Percentiles rank a stretch among this genome's conserved stretches.
Conservation (phyloP, 805 yeast genomes). For the Tetrapisispora fleetii region DNA sequence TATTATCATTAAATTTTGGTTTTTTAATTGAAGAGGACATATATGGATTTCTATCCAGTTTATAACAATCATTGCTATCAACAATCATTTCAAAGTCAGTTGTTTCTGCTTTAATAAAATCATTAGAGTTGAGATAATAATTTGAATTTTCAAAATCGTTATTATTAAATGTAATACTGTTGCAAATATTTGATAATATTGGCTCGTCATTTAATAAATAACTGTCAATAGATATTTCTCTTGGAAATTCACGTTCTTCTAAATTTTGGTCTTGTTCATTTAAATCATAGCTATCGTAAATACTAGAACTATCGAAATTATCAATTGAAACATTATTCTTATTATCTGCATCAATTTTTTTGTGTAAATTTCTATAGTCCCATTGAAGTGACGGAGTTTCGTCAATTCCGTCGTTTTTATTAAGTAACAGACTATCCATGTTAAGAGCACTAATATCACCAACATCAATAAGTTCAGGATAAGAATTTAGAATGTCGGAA, state of each 20-base stretch:
- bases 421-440: neutral
- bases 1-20: too few relatives aligned
- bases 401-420: neutral
- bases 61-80: too few relatives aligned
- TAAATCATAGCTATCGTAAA: neutral
- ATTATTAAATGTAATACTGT: too few relatives aligned
- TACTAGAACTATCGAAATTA: neutral
- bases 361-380: neutral
- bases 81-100: too few relatives aligned
- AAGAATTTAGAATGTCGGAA: too few relatives aligned
- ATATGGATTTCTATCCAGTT: too few relatives aligned
- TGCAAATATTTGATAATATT: neutral
- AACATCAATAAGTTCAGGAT: neutral
- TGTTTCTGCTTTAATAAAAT: too few relatives aligned
- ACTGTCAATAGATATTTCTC: neutral
- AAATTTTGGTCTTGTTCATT: neutral
- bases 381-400: neutral
- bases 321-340: neutral
- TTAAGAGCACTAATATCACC: neutral
- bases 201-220: neutral
- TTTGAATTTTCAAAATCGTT: too few relatives aligned
- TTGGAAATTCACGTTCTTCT: neutral
- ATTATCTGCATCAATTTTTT: neutral
- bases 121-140: too few relatives aligned
- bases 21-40: too few relatives aligned